phyloP scores from a whole-genome alignment of 352 stramenopile species.

The Aphanomyces euteiches region DNA sequence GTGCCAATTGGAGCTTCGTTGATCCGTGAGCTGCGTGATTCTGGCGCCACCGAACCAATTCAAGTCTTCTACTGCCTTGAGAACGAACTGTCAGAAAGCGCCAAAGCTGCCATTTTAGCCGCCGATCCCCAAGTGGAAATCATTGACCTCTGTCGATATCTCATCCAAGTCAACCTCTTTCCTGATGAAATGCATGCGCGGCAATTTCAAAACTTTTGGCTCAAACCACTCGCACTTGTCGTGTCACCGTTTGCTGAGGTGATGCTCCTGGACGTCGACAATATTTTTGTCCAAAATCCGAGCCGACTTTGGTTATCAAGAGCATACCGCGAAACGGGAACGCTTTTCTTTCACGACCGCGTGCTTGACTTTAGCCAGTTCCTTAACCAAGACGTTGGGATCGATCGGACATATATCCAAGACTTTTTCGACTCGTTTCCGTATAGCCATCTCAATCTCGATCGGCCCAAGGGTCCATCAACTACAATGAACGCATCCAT shows the following conservation, averaged over 20 bases:
- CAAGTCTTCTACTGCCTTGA: slow-evolving; percentile 22
- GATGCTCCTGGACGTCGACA: slow-evolving; percentile 74
- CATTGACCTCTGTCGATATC: slow-evolving; percentile 21
- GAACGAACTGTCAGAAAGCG: background rate
- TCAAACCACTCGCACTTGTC: slow-evolving; percentile 49
- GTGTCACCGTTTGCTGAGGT: slow-evolving; percentile 66
- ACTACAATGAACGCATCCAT: slow-evolving; percentile 41
- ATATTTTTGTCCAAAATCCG: slow-evolving; percentile 58
- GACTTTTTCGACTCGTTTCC: background rate
- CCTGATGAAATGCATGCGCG: background rate
- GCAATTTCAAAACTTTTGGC: slow-evolving; percentile 43
- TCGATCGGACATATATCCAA: background rate
- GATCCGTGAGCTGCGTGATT: slow-evolving; percentile 9
- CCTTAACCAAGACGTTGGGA: slow-evolving; percentile 24
- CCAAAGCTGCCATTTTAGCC: background rate
- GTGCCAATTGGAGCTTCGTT: slow-evolving; percentile 21
- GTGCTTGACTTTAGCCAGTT: slow-evolving; percentile 42
- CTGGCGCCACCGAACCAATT: slow-evolving; percentile 24
- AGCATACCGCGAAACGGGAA: slow-evolving; percentile 49
- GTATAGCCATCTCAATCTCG: background rate
- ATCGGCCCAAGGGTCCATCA: slow-evolving; percentile 32
- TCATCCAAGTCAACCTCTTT: slow-evolving; percentile 1
- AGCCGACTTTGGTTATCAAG: slow-evolving; percentile 49
- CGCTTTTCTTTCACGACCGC: slow-evolving; percentile 67
- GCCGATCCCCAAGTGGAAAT: slow-evolving; percentile 1